Evolutionary conservation across 768 basidiomycete genomes (phyloP).

Genomic region (Mycena rosella): DNA sequence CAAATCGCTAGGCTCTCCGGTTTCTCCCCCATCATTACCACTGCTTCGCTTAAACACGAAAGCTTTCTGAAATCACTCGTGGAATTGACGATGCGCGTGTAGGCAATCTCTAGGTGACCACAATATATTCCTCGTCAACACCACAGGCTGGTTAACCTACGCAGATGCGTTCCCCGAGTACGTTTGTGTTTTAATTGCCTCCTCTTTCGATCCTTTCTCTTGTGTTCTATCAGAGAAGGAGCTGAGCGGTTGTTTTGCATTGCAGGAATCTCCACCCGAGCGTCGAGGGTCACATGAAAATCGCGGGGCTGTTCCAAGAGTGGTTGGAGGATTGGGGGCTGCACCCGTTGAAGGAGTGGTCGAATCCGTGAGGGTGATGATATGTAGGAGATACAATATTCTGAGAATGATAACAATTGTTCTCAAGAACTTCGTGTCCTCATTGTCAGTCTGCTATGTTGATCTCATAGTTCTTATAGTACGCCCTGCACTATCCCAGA

Average conservation of each 20-base stretch:
- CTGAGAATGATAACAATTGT: too few species aligned
- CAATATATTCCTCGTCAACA: slow-evolving; percentile 65
- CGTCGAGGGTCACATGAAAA: slow-evolving; percentile 59
- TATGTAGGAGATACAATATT: too few species aligned
- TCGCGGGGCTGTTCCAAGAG: slow-evolving; percentile 57
- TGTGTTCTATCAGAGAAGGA: too few species aligned
- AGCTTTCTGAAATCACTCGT: slow-evolving; percentile 51
- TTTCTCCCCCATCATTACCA: slow-evolving; percentile 48
- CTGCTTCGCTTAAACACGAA: slow-evolving; percentile 55
- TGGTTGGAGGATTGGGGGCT: slow-evolving; percentile 64
- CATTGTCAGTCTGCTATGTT: too few species aligned
- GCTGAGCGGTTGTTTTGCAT: too few species aligned
- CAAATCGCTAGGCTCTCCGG: slow-evolving; percentile 51
- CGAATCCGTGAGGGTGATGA: too few species aligned
- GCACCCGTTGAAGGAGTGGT: slow-evolving; percentile 35
- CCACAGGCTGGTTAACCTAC: slow-evolving; percentile 68
- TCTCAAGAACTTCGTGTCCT: too few species aligned
- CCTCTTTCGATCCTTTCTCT: not conserved
- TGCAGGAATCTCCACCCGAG: slow-evolving; percentile 63
- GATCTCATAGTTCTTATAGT: too few species aligned
- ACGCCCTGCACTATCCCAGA: not conserved
- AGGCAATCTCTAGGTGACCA: slow-evolving; percentile 59
- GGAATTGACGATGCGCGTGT: too few species aligned
- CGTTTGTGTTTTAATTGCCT: too few species aligned
- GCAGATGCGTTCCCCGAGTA: slow-evolving; percentile 63